Conservation (phyloP, 768 basidiomycete genomes). For the Lactarius deliciosus region DNA sequence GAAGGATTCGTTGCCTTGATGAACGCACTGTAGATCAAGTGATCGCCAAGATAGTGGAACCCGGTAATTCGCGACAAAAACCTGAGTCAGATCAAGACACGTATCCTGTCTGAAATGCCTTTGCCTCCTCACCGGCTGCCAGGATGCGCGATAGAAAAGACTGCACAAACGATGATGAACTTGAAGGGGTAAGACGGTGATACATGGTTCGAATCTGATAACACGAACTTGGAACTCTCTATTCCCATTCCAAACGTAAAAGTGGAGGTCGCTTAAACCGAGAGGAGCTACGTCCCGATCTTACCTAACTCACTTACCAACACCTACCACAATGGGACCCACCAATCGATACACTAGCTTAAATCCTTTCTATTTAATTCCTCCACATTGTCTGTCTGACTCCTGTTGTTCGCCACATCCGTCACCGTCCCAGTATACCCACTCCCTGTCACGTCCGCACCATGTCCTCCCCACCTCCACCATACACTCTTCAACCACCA, state of each 20-base stretch:
- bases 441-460: too few relatives aligned
- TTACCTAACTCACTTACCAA: conserved; percentile 4
- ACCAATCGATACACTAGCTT: background rate
- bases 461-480: conserved; percentile 9
- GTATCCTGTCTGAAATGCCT: too few relatives aligned
- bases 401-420: background rate
- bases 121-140: too few relatives aligned
- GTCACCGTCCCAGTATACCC: background rate
- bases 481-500: background rate
- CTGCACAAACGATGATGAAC: too few relatives aligned
- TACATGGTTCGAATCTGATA: too few relatives aligned
- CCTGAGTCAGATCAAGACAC: too few relatives aligned
- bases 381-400: background rate
- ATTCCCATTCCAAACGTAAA: too few relatives aligned
- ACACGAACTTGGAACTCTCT: too few relatives aligned
- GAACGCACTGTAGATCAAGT: background rate
- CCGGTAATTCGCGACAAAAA: background rate
- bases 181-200: too few relatives aligned
- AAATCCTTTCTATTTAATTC: background rate
- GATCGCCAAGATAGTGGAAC: background rate
- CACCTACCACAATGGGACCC: background rate
- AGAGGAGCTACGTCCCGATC: background rate
- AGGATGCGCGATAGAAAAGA: too few relatives aligned
- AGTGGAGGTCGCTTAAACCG: too few relatives aligned
- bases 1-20: background rate